phyloP scores from a whole-genome alignment of 768 basidiomycete genomes.

The Sarcodon aspratus region DNA sequence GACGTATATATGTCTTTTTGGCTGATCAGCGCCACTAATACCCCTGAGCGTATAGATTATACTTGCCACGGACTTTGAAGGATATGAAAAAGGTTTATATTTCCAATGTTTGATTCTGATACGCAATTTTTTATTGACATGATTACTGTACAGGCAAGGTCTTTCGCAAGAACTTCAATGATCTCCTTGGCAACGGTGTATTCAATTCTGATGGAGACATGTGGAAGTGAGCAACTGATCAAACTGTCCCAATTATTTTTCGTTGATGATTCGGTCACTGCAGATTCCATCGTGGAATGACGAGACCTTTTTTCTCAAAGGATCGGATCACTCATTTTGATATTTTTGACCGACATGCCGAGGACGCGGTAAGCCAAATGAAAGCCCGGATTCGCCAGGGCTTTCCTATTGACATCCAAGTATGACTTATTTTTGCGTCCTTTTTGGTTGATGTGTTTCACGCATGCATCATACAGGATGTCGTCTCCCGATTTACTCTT shows the following conservation, averaged over 20 bases:
- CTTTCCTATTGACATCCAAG: conserved; percentile 30
- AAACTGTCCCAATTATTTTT: not conserved
- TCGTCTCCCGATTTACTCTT: conserved; percentile 34
- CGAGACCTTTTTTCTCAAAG: conserved; percentile 29
- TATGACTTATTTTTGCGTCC: conserved; percentile 6
- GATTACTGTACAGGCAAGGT: not conserved
- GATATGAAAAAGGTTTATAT: conserved; percentile 26
- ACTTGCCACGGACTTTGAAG: conserved; percentile 30
- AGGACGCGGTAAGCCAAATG: conserved; percentile 20
- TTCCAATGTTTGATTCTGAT: too few species aligned
- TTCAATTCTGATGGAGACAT: conserved; percentile 29
- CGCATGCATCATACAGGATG: conserved; percentile 15
- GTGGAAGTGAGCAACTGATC: conserved; percentile 24
- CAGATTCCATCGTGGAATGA: conserved; percentile 31
- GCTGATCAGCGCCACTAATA: not conserved
- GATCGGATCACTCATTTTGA: conserved; percentile 29
- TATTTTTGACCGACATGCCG: conserved; percentile 23
- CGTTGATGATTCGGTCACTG: not conserved
- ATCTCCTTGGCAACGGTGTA: conserved; percentile 20
- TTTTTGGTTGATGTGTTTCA: not conserved
- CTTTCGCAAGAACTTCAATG: not conserved
- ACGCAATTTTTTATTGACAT: too few species aligned
- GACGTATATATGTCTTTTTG: not conserved
- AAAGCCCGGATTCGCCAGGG: conserved; percentile 22
- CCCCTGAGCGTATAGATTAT: conserved; percentile 17